Evolutionary conservation across 345 rosid genomes (phyloP), one percentile per base, ranked within the genome.

Genomic region (Eucalyptus globulus): DNA sequence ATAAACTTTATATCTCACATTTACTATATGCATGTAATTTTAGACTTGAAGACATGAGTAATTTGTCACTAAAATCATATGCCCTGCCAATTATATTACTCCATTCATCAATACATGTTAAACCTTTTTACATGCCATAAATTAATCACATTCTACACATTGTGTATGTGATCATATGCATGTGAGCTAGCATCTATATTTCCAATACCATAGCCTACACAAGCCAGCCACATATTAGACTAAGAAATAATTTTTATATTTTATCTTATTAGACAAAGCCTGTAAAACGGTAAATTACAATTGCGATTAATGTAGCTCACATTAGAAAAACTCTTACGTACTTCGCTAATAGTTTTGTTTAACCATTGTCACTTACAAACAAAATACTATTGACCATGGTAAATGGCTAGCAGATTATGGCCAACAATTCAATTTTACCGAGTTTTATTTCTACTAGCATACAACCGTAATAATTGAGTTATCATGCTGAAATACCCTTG

Each of bases 201-300:
- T 53, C 24, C 24, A 53, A 53, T 53, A 53, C 24, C 56, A 53
- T 53, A 53, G 56, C 56, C 24, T 0, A 2, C 24, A 53, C 10
- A 53, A 53, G 56, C 24, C 9, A 53, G 2, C 10, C 56, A 7
- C 0, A 3, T 53, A 17, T 53, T 53, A 53, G 24, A 0, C 56
- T 53, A 53, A 53, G 0, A 0, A 19, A 53, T 0, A 53, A 53
- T 53, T 53, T 53, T 53, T 53, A 53, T 53, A 7, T 53, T 53
- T 53, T 53, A 0, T 0, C 56, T 53, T 53, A 53, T 53, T 53
- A 53, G 24, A 53, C 56, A 53, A 19, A 53, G 24, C 10, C 0
- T 0, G 0, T 53, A 53, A 53, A 53, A 19, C 0, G 4, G 10
- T 53, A 53, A 53, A 53, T 53, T 53, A 53, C 56, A 53, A 53